Evolutionary conservation across 2,329 filamentous ascomycete species (phyloP).

Genomic region (Orbilia quercus): DNA sequence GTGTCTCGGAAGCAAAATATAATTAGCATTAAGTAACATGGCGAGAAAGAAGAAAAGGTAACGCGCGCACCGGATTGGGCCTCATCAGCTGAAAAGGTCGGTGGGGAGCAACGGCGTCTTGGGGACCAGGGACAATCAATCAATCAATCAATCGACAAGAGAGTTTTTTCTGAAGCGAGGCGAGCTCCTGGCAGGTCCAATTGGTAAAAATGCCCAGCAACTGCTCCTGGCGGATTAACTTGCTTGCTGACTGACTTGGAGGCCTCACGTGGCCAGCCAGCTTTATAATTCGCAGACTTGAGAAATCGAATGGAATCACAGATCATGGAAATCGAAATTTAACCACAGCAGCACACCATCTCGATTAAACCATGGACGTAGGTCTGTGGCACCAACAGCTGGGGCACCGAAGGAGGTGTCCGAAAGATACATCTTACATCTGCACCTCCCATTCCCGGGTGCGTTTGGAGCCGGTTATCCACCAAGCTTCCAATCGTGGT

Average conservation of each 20-base stretch:
- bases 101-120: neutral
- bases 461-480: conserved; percentile 13
- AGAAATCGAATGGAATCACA: too few relatives aligned
- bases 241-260: conserved; percentile 9
- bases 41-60: conserved; percentile 18
- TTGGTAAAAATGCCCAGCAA: conserved; percentile 16
- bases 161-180: too few relatives aligned
- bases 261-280: conserved; percentile 39
- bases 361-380: conserved; percentile 19
- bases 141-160: too few relatives aligned
- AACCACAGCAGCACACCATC: conserved; percentile 45
- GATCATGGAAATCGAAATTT: conserved; percentile 46
- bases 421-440: conserved; percentile 15
- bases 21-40: conserved; percentile 16
- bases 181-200: conserved; percentile 39
- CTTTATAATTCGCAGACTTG: conserved; percentile 10
- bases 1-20: conserved; percentile 53
- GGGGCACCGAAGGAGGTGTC: conserved; percentile 43
- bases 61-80: too few relatives aligned
- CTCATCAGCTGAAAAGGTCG: neutral
- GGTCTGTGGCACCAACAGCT: too few relatives aligned
- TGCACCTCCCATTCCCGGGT: conserved; percentile 31
- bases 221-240: conserved; percentile 56
- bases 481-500: neutral
- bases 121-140: conserved; percentile 1